Evolutionary conservation across 176 grass and related monocot genomes (phyloP), one percentile per base, ranked within the genome.

Genomic region (Lolium rigidum): DNA sequence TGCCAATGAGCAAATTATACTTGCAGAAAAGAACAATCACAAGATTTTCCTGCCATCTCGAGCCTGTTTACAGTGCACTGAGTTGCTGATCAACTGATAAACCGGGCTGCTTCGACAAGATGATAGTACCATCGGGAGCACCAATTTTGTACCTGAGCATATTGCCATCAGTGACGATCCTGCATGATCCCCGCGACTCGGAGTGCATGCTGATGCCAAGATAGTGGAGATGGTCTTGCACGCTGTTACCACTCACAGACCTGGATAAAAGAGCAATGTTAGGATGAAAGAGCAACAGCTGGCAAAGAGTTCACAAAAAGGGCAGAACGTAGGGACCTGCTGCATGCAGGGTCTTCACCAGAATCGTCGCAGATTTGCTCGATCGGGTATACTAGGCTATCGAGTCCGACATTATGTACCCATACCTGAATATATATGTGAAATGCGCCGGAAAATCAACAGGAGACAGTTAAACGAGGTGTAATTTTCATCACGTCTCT

Each of bases 291-390:
- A 37, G 12, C 28, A 81, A 28, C 7, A 67, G 13, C 35, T 78
- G 15, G 54, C 1, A 65, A 55, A 50, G 21, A 52, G 2, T 47
- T 79, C 25, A 83, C 26, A 69, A 50, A 58, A 20, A 47, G 70
- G 17, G 22, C 2, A 66, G 48, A 73, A 12, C 16, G 3, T 3
- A 73, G n/a, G 21, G 62, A 98, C 95, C 95, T 95, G 91, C 93
- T 84, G 85, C 95, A 98, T 83, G 89, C 82, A 2, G 91, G 89
- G 77, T 98, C 93, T 89, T 98, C 93, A 52, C 91, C 93, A 78
- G 95, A 98, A 48, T 26, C 81, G n/a, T 98, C 91, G 41, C 93
- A 98, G 74, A 95, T 89, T 84, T 93, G 76, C 88, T 92, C 93
- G 56, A 64, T 26, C 10, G 80, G 26, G 44, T 92, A 92, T 69